Evolutionary conservation across 208 protist species (phyloP), one percentile per base, ranked within the genome.

Genomic region (Crithidia thermophila): DNA sequence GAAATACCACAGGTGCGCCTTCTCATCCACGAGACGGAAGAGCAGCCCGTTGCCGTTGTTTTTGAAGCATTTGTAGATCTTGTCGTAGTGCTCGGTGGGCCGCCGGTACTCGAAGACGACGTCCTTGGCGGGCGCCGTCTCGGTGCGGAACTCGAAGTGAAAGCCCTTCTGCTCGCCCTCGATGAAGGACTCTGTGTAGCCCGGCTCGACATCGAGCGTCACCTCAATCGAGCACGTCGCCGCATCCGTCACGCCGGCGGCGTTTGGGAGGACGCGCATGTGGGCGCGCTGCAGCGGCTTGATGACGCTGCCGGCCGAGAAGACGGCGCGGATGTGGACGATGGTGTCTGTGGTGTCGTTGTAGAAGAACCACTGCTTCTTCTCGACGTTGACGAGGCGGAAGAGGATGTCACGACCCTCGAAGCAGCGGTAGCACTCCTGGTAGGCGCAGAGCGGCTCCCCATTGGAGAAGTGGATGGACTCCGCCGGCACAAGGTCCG

Each of bases 21-120:
- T 65, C 42, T 75, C 55, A 36, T 85, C 72, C 36, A 90, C 84
- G n/a, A 90, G 72, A 25, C 84, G 80, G 65, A 90, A 90, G 42
- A 90, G 72, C 23, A 90, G 75, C 13, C 84, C 84, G 37, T 90
- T 90, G 51, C 84, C 84, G 51, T 76, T 83, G 66, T 87, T 67
- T 71, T 89, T 86, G 71, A 89, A 89, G 80, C 83, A 89, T 68
- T 79, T 79, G 67, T 89, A 94, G 27, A 94, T 75, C 56, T 65
- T 79, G 59, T 90, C 81, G 63, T 94, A 94, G 27, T 33, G 50
- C 63, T 83, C 67, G 0, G 71, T 75, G 0, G 89, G 89, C 30
- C 30, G 57, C 46, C 76, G 75, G 64, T 82, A 84, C 43, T 81
- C 65, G 55, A 93, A 94, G 30, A 64, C 49, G 4, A 93, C 77